These are phyloP conservation scores for Hansenula lynferdii DNA, from an alignment of 1,139 yeast species.

Conservation along the genomic window DNA sequence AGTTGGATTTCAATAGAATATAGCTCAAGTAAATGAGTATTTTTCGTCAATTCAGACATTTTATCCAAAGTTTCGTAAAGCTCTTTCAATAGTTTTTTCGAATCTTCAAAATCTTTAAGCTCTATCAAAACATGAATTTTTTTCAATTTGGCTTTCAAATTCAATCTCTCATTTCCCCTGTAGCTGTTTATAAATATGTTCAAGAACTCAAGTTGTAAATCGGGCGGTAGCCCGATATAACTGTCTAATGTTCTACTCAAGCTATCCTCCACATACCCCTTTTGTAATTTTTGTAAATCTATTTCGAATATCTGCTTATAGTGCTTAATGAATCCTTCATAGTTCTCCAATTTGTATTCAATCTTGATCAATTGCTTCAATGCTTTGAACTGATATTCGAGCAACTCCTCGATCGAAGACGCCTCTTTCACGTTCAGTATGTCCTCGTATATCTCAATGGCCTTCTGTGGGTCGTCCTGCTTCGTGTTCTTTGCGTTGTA, in stretches of 20 bases:
- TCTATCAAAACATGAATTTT: conserved; percentile 45
- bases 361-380: conserved; percentile 64
- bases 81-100: conserved; percentile 34
- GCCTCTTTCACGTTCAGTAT: conserved; percentile 10
- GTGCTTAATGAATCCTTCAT: conserved; percentile 31
- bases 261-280: conserved; percentile 58
- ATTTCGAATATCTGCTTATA: conserved; percentile 29
- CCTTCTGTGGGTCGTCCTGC: conserved; percentile 51
- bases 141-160: conserved; percentile 51
- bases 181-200: conserved; percentile 11
- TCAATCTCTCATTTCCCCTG: conserved; percentile 45
- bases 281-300: conserved; percentile 27
- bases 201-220: conserved; percentile 14
- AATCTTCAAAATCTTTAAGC: conserved; percentile 31
- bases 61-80: conserved; percentile 38
- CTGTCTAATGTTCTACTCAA: conserved; percentile 49
- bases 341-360: conserved; percentile 31
- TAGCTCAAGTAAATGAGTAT: conserved; percentile 51
- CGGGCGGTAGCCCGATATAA: conserved; percentile 27
- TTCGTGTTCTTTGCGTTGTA: conserved; percentile 59
- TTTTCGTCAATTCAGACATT: conserved; percentile 37
- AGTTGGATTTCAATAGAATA: conserved; percentile 63
- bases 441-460: conserved; percentile 28
- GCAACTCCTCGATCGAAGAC: conserved; percentile 4
- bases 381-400: conserved; percentile 44